Evolutionary conservation across 495 filamentous ascomycete genomes (phyloP).

Genomic region (Aspergillus sparsus): DNA sequence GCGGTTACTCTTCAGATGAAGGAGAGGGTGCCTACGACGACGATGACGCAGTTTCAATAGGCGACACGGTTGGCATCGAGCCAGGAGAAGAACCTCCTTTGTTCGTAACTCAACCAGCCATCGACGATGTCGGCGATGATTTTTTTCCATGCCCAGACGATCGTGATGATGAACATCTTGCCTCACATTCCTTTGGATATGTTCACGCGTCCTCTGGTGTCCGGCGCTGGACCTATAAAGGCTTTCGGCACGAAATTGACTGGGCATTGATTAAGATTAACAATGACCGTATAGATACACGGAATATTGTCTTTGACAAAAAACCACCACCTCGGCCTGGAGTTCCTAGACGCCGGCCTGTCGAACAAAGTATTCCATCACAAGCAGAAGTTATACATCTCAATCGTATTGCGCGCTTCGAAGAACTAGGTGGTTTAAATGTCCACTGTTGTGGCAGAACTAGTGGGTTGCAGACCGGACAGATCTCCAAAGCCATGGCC

Average conservation of each 20-base stretch:
- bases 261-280: slow-evolving; percentile 90
- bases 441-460: slow-evolving; percentile 94
- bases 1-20: slow-evolving; percentile 48
- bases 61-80: slow-evolving; percentile 81
- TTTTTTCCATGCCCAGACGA: slow-evolving; percentile 69
- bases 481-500: slow-evolving; percentile 72
- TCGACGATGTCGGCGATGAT: slow-evolving; percentile 79
- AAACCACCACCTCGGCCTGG: slow-evolving; percentile 31
- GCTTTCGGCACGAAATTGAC: slow-evolving; percentile 86
- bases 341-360: slow-evolving; percentile 18
- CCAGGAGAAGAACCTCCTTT: slow-evolving; percentile 69
- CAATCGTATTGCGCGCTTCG: slow-evolving; percentile 45
- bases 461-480: slow-evolving; percentile 75
- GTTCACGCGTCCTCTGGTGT: slow-evolving; percentile 89
- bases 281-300: slow-evolving; percentile 65
- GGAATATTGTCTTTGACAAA: slow-evolving; percentile 64
- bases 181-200: slow-evolving; percentile 74
- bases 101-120: slow-evolving; percentile 81
- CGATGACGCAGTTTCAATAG: slow-evolving; percentile 64
- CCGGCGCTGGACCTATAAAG: slow-evolving; percentile 63
- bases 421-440: slow-evolving; percentile 64
- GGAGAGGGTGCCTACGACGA: slow-evolving; percentile 55
- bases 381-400: slow-evolving; percentile 41
- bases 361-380: slow-evolving; percentile 12
- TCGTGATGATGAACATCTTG: slow-evolving; percentile 71